Evolutionary conservation across 441 rosid genomes (phyloP).

Genomic region (Cnidoscolus chayamansa): DNA sequence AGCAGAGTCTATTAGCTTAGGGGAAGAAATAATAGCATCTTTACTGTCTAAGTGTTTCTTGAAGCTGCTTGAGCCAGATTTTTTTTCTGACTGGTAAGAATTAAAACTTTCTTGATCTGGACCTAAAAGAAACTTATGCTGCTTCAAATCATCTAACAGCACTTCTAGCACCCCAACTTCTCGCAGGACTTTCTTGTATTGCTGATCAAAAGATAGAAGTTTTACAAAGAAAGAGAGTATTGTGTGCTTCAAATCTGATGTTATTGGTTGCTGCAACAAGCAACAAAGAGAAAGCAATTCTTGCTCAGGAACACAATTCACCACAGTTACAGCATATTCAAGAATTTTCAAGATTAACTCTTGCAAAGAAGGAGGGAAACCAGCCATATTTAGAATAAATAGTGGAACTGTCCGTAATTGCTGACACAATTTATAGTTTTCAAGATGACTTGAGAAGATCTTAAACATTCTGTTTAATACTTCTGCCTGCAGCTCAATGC

Average conservation of each 20-base stretch:
- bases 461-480: constrained; percentile 96
- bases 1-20: constrained; percentile 82
- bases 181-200: constrained; percentile 94
- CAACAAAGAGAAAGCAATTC: constrained; percentile 98
- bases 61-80: constrained; percentile 80
- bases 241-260: constrained; percentile 87
- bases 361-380: constrained; percentile 90
- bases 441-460: constrained; percentile 98
- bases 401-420: constrained; percentile 94
- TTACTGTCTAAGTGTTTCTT: constrained; percentile 77
- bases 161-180: constrained; percentile 99
- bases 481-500: constrained; percentile 89
- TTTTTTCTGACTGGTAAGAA: constrained; percentile 52
- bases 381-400: constrained; percentile 94
- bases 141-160: constrained; percentile 93
- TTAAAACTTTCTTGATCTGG: constrained; percentile 53
- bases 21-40: constrained; percentile 90
- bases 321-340: constrained; percentile 99
- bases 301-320: constrained; percentile 99
- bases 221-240: constrained; percentile 94
- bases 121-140: constrained; percentile 86
- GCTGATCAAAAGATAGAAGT: constrained; percentile 97
- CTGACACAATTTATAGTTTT: constrained; percentile 92
- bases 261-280: constrained; percentile 93
- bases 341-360: constrained; percentile 97